phyloP scores from a whole-genome alignment of 2,329 filamentous ascomycete species.

The Cladosporium oxysporum region DNA sequence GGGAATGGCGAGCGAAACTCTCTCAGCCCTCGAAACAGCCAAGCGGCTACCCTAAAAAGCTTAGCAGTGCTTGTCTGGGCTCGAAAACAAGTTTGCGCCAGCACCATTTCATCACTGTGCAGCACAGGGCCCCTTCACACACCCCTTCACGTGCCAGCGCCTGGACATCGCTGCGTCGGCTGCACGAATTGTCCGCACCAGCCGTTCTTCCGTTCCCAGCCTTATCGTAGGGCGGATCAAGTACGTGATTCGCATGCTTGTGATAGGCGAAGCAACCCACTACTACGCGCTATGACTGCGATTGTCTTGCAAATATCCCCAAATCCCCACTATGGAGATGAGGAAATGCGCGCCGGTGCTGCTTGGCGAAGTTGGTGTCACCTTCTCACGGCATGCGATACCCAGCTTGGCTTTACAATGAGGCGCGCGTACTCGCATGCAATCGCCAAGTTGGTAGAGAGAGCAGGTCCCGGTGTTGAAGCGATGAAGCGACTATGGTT shows the following conservation, averaged over 20 bases:
- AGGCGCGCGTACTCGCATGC: not conserved
- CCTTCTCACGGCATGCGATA: not conserved
- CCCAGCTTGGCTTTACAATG: conserved; percentile 9
- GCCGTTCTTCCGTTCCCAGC: conserved; percentile 8
- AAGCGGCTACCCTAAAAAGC: conserved; percentile 14
- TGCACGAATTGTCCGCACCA: not conserved
- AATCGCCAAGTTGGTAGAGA: not conserved
- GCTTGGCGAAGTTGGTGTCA: conserved; percentile 10
- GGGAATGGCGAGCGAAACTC: conserved; percentile 1
- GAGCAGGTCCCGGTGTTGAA: not conserved
- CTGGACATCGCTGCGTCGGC: not conserved
- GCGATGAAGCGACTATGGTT: not conserved
- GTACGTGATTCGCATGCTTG: not conserved
- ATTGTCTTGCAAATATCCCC: not conserved
- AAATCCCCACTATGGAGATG: conserved; percentile 12
- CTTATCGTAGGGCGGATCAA: conserved; percentile 14
- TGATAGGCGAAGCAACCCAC: not conserved
- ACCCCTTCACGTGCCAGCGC: not conserved
- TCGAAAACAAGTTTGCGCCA: conserved; percentile 3
- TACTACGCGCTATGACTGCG: not conserved
- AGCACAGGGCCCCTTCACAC: not conserved
- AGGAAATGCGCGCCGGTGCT: conserved; percentile 4
- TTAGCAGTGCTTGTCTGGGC: conserved; percentile 11
- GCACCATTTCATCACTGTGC: conserved; percentile 3
- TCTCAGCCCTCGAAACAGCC: conserved; percentile 1